Percentiles rank a stretch among this genome's conserved stretches.
Evolutionary conservation across 1,284 basidiomycete species (phyloP).

Genomic region (Ustilago esculenta): DNA sequence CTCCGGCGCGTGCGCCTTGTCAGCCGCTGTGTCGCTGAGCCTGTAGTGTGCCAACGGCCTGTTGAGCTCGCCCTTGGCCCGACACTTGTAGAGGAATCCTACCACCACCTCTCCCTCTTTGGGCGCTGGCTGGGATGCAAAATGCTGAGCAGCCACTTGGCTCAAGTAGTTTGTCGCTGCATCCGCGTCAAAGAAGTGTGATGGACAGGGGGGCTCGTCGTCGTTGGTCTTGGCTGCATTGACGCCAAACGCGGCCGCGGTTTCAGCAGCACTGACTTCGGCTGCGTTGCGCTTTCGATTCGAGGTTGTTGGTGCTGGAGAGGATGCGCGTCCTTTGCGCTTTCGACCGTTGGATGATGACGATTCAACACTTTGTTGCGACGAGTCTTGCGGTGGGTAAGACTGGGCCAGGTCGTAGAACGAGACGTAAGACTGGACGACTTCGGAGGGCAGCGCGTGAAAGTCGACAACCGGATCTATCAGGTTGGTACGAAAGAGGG

Average conservation of each 20-base stretch:
- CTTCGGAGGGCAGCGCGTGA: constrained; percentile 43
- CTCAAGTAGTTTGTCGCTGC: constrained; percentile 53
- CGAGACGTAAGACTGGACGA: constrained; percentile 52
- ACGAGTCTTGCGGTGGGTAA: constrained; percentile 49
- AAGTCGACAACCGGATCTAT: constrained; percentile 55
- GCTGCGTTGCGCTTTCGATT: constrained; percentile 31
- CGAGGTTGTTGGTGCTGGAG: constrained; percentile 13
- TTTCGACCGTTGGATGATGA: constrained; percentile 30
- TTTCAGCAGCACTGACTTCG: constrained; percentile 28
- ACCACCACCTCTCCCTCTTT: constrained; percentile 63
- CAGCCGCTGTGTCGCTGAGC: constrained; percentile 27
- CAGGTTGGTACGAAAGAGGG: neutral
- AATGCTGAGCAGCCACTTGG: constrained; percentile 52
- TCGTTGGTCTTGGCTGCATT: constrained; percentile 21
- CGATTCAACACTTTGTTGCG: constrained; percentile 7
- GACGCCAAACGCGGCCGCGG: constrained; percentile 10
- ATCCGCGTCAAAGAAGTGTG: constrained; percentile 56
- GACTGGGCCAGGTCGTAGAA: constrained; percentile 52
- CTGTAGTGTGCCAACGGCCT: constrained; percentile 41
- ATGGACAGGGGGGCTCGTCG: constrained; percentile 48
- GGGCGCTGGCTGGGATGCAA: constrained; percentile 52
- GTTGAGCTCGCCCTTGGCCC: constrained; percentile 53
- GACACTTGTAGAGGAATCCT: constrained; percentile 59
- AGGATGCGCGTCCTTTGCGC: constrained; percentile 27
- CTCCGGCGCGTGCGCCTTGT: constrained; percentile 11